Base-by-base conservation (phyloP, 345 rosid species). In the Populus deltoides region DNA sequence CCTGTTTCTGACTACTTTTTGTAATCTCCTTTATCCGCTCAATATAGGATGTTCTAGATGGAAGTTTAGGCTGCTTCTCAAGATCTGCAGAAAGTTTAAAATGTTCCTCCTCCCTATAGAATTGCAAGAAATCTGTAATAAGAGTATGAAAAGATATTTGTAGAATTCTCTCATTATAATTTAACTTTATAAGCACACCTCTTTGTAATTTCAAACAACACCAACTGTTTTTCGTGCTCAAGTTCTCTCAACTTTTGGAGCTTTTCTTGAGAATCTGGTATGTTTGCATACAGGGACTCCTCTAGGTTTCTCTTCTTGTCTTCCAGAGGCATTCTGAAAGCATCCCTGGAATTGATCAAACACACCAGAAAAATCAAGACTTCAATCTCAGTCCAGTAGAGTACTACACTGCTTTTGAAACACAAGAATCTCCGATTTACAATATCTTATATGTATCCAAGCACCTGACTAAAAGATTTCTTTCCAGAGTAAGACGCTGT, bases 1-100 rank as follows among this genome's bases (percentile, higher is more conserved):
- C 97, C 80, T 89, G 90, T 86, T 94, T 93, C 63, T 92, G 83
- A 76, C 97, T 90, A 82, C 92, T 94, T 81, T 90, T 93, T 0
- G 97, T 89, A 33, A 94, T 94, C 87, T 94, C 97, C 78, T 89
- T 90, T 72, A 93, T 87, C 72, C 85, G 80, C 79, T 92, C 89
- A 29, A 91, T 83, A 77, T 90, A 81, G 33, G 97, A 89, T 76
- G 86, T 81, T 70, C 95, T 86, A 49, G 94, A 81, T 55, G 85
- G 87, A 79, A 73, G 83, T 80, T 84, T 79, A 31, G 90, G 86
- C 82, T 81, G 92, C 84, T 84, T 87, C 86, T 86, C 78, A 57
- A 90, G 83, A 41, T 86, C 85, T 13, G 71, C 71, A 15, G 83
- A 81, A 75, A 90, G 95, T 69, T 86, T 86, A 29, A 71, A 80